Evolutionary conservation across 768 basidiomycete genomes (phyloP).

Genomic region (Kwoniella dendrophila): DNA sequence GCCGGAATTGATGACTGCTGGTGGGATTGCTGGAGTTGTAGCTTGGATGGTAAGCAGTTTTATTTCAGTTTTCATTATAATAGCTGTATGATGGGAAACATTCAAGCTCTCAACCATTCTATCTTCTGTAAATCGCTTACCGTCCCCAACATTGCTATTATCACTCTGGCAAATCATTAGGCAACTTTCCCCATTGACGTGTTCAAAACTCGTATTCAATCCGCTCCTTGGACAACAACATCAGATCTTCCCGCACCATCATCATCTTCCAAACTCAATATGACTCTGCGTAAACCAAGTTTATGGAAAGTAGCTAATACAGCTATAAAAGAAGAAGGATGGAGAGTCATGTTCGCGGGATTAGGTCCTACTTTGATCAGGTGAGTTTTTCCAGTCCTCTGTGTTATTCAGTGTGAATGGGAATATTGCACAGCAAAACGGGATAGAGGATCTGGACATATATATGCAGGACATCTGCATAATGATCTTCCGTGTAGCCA

Average conservation of each 20-base stretch:
- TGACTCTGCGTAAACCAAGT: conserved; percentile 1
- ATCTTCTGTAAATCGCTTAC: not conserved
- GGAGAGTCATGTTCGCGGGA: conserved; percentile 72
- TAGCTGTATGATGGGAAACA: no score
- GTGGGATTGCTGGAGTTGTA: conserved; percentile 72
- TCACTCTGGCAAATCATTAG: no score
- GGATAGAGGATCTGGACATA: no score
- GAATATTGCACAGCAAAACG: no score
- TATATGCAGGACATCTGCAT: no score
- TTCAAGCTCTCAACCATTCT: not conserved
- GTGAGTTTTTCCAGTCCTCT: conserved; percentile 61
- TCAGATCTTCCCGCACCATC: not conserved
- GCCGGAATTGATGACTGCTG: conserved; percentile 69
- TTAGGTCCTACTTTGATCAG: conserved; percentile 78
- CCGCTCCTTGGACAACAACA: conserved; percentile 20
- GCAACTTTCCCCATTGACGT: conserved; percentile 85
- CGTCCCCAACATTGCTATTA: not conserved
- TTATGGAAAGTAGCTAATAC: conserved; percentile 30
- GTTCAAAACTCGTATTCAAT: conserved; percentile 85
- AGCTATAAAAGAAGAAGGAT: conserved; percentile 63
- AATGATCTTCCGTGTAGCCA: no score
- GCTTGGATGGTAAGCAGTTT: conserved; percentile 66
- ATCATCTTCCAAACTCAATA: not conserved
- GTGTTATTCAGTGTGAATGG: no score
- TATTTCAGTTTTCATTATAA: no score